Evolutionary conservation across 1,284 basidiomycete genomes (phyloP).

Genomic region (Inonotus hispidus): DNA sequence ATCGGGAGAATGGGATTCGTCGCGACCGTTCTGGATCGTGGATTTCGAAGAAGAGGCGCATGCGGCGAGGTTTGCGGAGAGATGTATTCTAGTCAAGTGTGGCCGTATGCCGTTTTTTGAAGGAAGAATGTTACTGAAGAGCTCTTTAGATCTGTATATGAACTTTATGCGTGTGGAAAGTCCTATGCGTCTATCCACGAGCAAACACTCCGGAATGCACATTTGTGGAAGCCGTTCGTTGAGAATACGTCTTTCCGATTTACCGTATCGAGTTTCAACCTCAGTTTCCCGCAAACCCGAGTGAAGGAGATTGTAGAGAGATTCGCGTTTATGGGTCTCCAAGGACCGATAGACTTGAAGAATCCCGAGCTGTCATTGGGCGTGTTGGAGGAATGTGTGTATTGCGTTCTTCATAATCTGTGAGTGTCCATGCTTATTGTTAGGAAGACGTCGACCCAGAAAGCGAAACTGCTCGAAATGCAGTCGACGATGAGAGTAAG

Average conservation of each 20-base stretch:
- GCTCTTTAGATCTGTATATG: slow-evolving; percentile 60
- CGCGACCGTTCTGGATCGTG: slow-evolving; percentile 73
- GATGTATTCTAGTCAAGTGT: slow-evolving; percentile 84
- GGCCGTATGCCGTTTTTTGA: slow-evolving; percentile 22
- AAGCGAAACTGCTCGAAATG: slow-evolving; percentile 37
- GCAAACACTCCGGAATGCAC: slow-evolving; percentile 40
- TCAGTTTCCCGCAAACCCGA: slow-evolving; percentile 60
- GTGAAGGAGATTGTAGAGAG: slow-evolving; percentile 71
- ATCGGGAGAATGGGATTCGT: slow-evolving; percentile 42
- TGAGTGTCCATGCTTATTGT: not conserved
- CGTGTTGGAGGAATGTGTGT: slow-evolving; percentile 87
- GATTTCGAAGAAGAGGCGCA: slow-evolving; percentile 68
- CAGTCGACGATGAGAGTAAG: slow-evolving; percentile 57
- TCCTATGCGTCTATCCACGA: slow-evolving; percentile 70
- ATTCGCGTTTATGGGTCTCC: slow-evolving; percentile 83
- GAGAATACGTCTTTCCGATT: slow-evolving; percentile 76
- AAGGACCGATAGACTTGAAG: slow-evolving; percentile 81
- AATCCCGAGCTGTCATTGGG: slow-evolving; percentile 74
- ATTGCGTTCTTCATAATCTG: slow-evolving; percentile 8
- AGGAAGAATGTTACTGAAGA: slow-evolving; percentile 2
- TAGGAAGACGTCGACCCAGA: slow-evolving; percentile 42
- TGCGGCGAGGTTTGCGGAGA: slow-evolving; percentile 63
- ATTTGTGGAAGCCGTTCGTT: slow-evolving; percentile 58
- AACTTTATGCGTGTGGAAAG: slow-evolving; percentile 67
- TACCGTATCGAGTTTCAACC: slow-evolving; percentile 72